A percentile compares a stretch with the other conserved stretches of the same genome.
Evolutionary conservation across 495 filamentous ascomycete genomes (phyloP).

Genomic region (Podospora anserina): DNA sequence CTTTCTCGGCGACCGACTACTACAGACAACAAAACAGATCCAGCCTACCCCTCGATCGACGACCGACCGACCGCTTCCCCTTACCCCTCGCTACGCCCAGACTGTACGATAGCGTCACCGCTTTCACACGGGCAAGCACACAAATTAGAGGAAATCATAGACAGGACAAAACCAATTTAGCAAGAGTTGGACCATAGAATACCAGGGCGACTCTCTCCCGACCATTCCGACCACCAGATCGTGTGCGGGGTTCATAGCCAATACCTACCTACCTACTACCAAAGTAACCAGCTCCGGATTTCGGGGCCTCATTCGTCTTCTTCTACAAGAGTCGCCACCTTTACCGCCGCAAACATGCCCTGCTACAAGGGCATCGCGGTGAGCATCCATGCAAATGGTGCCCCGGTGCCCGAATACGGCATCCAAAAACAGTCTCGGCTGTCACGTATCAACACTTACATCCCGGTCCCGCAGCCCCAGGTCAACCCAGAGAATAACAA

Average conservation of each 20-base stretch:
- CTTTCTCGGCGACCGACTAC: background rate
- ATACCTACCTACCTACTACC: background rate
- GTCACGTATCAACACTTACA: constrained; percentile 92
- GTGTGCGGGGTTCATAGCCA: background rate
- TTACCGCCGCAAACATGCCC: constrained; percentile 59
- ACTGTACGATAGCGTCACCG: background rate
- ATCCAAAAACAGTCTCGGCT: constrained; percentile 88
- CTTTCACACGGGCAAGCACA: background rate
- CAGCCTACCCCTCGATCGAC: background rate
- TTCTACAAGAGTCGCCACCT: background rate
- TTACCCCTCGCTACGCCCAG: background rate
- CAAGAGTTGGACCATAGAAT: background rate
- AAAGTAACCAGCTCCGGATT: background rate
- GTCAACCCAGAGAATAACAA: constrained; percentile 64
- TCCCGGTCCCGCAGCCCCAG: constrained; percentile 87
- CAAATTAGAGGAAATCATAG: background rate
- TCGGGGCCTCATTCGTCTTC: background rate
- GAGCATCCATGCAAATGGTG: constrained; percentile 88
- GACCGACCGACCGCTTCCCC: background rate
- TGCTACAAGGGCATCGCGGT: constrained; percentile 98
- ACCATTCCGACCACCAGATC: background rate
- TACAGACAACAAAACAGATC: background rate
- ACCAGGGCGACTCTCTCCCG: background rate
- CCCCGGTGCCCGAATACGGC: constrained; percentile 86
- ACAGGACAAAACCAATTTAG: background rate